phyloP scores from a whole-genome alignment of 148 eudicot species.

The Gaultheria prostrata region DNA sequence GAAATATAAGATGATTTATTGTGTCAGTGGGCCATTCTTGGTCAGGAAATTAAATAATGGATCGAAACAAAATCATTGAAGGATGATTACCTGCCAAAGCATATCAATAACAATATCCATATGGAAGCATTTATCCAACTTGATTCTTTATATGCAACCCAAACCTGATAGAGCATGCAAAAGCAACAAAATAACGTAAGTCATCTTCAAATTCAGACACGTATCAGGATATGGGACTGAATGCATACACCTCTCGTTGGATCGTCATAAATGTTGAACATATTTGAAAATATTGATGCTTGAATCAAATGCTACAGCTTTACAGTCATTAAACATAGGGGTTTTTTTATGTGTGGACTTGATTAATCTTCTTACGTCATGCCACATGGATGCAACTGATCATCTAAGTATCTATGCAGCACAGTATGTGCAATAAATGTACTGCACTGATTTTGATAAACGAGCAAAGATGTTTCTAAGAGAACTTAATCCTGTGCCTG shows the following conservation, averaged over 20 bases:
- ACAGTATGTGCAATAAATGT: background rate
- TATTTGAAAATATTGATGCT: background rate
- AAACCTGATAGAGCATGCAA: conserved; percentile 45
- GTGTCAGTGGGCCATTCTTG: background rate
- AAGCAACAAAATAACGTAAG: conserved; percentile 8
- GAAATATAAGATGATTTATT: background rate
- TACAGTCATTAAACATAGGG: background rate
- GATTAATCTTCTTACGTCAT: background rate
- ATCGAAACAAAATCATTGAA: background rate
- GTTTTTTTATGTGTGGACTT: background rate
- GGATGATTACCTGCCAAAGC: conserved; percentile 59
- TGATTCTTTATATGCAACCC: conserved; percentile 75
- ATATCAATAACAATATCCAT: conserved; percentile 64
- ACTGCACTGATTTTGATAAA: background rate
- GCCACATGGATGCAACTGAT: background rate
- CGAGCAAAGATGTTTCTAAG: background rate
- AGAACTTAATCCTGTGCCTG: background rate
- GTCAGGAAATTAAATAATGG: conserved; percentile 3
- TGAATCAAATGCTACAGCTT: background rate
- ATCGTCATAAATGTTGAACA: background rate
- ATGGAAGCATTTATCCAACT: conserved; percentile 44
- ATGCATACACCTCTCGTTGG: background rate
- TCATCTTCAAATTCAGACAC: background rate
- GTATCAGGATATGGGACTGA: background rate
- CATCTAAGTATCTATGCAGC: background rate